Conservation (phyloP, 176 grass and related monocot genomes). For the Thalia dealbata region DNA sequence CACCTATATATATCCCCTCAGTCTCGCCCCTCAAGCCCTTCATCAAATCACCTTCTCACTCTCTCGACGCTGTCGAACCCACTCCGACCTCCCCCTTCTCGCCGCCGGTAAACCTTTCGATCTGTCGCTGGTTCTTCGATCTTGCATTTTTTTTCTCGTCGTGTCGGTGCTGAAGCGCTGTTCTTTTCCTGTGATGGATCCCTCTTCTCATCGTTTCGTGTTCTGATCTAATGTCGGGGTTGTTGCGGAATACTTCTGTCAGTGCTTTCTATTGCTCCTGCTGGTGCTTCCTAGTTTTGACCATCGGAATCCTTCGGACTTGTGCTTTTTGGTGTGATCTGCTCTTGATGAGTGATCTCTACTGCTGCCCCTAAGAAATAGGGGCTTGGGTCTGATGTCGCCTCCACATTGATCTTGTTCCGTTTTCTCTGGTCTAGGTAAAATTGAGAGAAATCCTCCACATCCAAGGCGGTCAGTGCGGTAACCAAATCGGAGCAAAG, state of each 20-base stretch:
- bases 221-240: too few relatives aligned
- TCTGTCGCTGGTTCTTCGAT: background rate
- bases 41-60: background rate
- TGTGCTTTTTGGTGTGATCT: too few relatives aligned
- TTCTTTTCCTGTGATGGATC: too few relatives aligned
- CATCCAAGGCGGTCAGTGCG: slow-evolving; percentile 18
- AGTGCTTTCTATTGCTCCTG: too few relatives aligned
- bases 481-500: slow-evolving; percentile 21
- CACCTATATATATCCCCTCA: background rate
- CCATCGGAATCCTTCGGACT: too few relatives aligned
- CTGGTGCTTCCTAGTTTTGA: too few relatives aligned
- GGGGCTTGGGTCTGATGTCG: too few relatives aligned
- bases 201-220: too few relatives aligned
- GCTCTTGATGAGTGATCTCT: too few relatives aligned
- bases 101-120: background rate
- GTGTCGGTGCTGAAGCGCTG: too few relatives aligned
- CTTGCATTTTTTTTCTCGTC: background rate
- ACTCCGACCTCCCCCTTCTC: background rate
- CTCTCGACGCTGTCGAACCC: background rate
- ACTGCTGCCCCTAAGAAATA: too few relatives aligned
- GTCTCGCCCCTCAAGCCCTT: background rate
- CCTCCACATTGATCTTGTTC: background rate
- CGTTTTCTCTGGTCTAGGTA: background rate
- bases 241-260: too few relatives aligned
- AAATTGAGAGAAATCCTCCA: slow-evolving; percentile 24